Base-by-base conservation (phyloP, 768 basidiomycete species). In the Cystobasidiopsis lactophilus region DNA sequence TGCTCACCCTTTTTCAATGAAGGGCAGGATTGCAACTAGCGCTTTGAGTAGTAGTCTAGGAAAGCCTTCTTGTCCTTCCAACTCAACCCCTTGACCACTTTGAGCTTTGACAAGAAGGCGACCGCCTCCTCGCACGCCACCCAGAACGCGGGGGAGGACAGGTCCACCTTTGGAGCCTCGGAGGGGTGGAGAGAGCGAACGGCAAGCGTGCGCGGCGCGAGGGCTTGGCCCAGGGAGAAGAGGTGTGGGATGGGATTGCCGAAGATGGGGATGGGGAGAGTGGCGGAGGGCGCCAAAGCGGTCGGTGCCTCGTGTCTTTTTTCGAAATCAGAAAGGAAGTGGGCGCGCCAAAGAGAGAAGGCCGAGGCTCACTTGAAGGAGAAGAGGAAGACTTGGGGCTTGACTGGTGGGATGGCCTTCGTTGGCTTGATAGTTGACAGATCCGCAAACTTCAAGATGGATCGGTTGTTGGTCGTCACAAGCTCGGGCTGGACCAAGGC, bases 381-480 rank as follows among this genome's bases (percentile, higher is more conserved):
- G 35, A 58, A 44, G 5, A 60, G 39, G 40, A 52, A 60, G n/a
- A 53, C 40, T 27, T 46, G 39, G 2, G 11, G n/a, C 7, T 3
- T 23, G 16, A 13, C 47, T 50, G 11, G 24, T 19, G 21, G 5
- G 18, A n/a, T 30, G 16, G 19, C 16, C 21, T 18, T 1, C 2
- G 33, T 2, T 16, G 41, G 1, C 0, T 26, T 14, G 11, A 40
- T 2, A 1, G 31, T 31, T 3, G 48, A 1, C 30, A 54, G 30
- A 2, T 29, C 48, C 23, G 46, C 50, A 29, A 58, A 52, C 29
- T 50, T 51, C 30, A 60, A 46, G 5, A 60, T 29, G 5, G 57
- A 57, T 1, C 60, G 57, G 33, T 58, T 60, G 52, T 60, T 60
- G 27, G 53, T 53, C 1, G 60, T 60, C 0, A 57, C 57, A 14